Evolutionary conservation across 2,329 filamentous ascomycete genomes (phyloP), one percentile per base, ranked within the genome.

Genomic region (Cytospora schulzeri): DNA sequence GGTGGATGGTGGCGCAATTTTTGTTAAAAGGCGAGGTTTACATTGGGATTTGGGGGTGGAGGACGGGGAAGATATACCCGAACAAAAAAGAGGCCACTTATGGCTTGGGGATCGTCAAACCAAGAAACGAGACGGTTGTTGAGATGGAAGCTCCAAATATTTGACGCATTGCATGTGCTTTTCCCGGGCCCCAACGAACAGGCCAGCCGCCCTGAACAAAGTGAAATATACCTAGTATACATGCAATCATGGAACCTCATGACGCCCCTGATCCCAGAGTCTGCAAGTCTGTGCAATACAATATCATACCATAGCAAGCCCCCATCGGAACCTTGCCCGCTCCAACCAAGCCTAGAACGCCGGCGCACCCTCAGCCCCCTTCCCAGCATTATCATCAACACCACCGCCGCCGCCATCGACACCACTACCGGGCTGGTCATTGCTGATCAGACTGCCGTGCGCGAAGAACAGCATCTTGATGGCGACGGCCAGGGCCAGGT

Each of bases 401-500:
- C 58, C 19, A 45, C 45, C 41, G 17, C 41, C 45, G 14, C 14
- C 45, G 24, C 45, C 62, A 14, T 38, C 68, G 4, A 60, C 63
- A 28, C 68, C 69, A 50, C 67, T 65, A 4, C 61, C 69, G 6
- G 68, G 67, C 59, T 73, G 65, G 55, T 65, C 56, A 35, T 67
- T 60, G 41, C 51, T 58, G 52, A 82, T 82, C 58, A 87, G 86
- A 76, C 90, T 92, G 57, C 85, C 88, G 70, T 91, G 88, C 70
- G 93, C 93, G 78, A 99, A 99, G 84, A 98, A 98, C 31, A 98
- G 80, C 65, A 97, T 89, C 84, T 98, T 98, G 78, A 99, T 98
- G 5, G 94, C 91, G 71, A 98, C 86, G 1, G 94, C 87, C 69
- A 99, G 82, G n/a, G 90, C 95, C 31, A 93, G 89, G 79, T 99